phyloP scores from a whole-genome alignment of 2,329 filamentous ascomycete genomes.

The Penicillium sp. region DNA sequence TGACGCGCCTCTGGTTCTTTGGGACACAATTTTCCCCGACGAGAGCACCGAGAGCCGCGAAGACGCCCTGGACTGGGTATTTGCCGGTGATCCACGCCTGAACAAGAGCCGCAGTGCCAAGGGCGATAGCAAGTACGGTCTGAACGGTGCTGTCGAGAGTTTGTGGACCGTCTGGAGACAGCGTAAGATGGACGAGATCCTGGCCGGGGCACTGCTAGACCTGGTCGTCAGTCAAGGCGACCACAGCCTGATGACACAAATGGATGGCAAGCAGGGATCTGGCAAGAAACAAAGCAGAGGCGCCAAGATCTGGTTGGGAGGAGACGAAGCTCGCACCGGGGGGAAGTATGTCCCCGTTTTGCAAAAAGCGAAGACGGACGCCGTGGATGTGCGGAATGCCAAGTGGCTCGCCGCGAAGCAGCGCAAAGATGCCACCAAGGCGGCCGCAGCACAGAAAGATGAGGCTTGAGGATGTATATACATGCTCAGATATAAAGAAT shows the following conservation, averaged over 20 bases:
- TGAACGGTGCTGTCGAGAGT: slow-evolving; percentile 68
- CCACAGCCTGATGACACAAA: slow-evolving; percentile 30
- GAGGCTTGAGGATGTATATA: slow-evolving; percentile 8
- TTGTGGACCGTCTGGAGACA: slow-evolving; percentile 83
- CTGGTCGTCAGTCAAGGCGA: slow-evolving; percentile 52
- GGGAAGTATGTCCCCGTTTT: slow-evolving; percentile 62
- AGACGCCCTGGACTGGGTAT: slow-evolving; percentile 75
- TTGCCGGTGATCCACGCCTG: slow-evolving; percentile 67
- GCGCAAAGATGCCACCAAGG: slow-evolving; percentile 39
- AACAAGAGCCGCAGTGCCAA: slow-evolving; percentile 45
- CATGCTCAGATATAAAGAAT: background rate
- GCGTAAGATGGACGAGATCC: slow-evolving; percentile 84
- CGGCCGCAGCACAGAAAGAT: slow-evolving; percentile 12
- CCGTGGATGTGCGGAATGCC: slow-evolving; percentile 64
- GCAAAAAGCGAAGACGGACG: slow-evolving; percentile 58
- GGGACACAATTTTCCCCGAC: slow-evolving; percentile 88
- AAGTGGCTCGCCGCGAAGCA: slow-evolving; percentile 58
- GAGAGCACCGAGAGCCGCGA: slow-evolving; percentile 49
- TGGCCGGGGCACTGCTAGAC: slow-evolving; percentile 74
- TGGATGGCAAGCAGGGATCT: slow-evolving; percentile 25
- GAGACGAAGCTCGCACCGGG: slow-evolving; percentile 54
- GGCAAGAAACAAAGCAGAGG: slow-evolving; percentile 39
- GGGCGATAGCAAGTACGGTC: slow-evolving; percentile 63
- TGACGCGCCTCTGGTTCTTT: slow-evolving; percentile 86
- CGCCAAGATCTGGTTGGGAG: slow-evolving; percentile 61